Evolutionary conservation across 495 filamentous ascomycete genomes (phyloP), one percentile per base, ranked within the genome.

Genomic region (Parathielavia appendiculata): DNA sequence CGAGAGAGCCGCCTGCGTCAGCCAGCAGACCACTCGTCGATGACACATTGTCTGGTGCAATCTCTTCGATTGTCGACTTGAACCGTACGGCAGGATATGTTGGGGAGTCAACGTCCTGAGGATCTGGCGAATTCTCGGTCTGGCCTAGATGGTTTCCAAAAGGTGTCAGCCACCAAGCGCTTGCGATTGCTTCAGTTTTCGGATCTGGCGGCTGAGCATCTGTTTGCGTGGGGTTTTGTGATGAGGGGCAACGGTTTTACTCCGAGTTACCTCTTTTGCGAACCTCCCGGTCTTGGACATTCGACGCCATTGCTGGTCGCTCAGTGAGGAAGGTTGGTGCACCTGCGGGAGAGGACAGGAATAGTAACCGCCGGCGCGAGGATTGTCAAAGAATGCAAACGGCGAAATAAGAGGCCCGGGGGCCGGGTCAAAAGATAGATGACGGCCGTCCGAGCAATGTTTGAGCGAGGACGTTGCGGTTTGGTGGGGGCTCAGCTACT

Each of bases 21-120:
- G 59, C 58, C 62, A 49, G 52, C 44, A 46, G 60, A 20, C 61
- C 64, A 74, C 56, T 67, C 59, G 50, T 19, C 51, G 62, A 41
- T 44, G 50, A 52, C 46, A 63, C 59, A 63, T 69, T 59, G 16
- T 75, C 69, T 19, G 87, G 85, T 38, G 85, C 79, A 66, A 95
- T 92, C 71, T 93, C 90, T 72, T 86, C 83, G 60, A 86, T 78
- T 39, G 70, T 69, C 16, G 88, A 86, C 43, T 87, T 88, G 72
- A 96, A 96, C 58, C 90, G 88, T 54, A 96, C 91, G 23, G 79
- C 71, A 71, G 81, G 72, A 61, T 54, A 16, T 20, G 52, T 26
- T 19, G 75, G 70, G 7, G 52, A 30, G 36, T 56, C 53, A 41
- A 40, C 40, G 45, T 40, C 48, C 48, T 51, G 32, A 4, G 54